Base-by-base conservation (phyloP, 768 basidiomycete genomes). In the Phylloporus sp. region DNA sequence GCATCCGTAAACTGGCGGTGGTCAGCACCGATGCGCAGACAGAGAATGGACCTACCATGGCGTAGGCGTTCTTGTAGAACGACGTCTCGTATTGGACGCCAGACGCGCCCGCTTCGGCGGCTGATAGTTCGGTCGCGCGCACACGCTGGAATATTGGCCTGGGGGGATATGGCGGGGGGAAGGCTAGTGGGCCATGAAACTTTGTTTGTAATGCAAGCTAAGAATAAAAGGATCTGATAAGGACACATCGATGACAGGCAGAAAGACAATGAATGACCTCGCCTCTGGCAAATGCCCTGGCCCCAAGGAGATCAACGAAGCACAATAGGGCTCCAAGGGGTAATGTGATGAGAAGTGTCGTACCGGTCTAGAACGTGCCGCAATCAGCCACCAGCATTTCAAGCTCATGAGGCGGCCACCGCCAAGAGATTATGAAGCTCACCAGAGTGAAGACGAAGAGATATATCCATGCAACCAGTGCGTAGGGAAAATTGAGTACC, bases 391-490 rank as follows among this genome's bases (percentile, higher is more conserved):
- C 44, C 44, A 32, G 53, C 50, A 22, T 42, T 44, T 48, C 41
- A 27, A 21, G 48, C 49, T 47, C 46, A 41, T 34, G 28, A 50
- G 27, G 23, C 22, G 20, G 32, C 21, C 28, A 42, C 29, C 32
- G 45, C 45, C 45, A 20, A 39, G 35, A 33, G 6, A 34, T n/a
- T 17, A n/a, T n/a, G 28, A 40, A n/a, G 72, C 82, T 55, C 56
- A 89, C 88, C 65, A 91, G 67, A 0, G 88, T 90, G 57, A 90
- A 85, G 10, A 87, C 80, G 55, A 90, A 88, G 14, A 86, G 69
- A 60, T 80, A 90, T 9, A 88, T 60, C 82, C 84, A 90, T n/a
- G 85, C 83, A n/a, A 71, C 60, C 48, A 90, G 65, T 14, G 85
- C 85, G 56, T 78, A 90, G 0, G 87, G 87, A 57, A 91, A 87